These are phyloP conservation scores for Rhexocercosporidium sp. DNA, from an alignment of 2,329 filamentous ascomycete species.

Conservation along the genomic window DNA sequence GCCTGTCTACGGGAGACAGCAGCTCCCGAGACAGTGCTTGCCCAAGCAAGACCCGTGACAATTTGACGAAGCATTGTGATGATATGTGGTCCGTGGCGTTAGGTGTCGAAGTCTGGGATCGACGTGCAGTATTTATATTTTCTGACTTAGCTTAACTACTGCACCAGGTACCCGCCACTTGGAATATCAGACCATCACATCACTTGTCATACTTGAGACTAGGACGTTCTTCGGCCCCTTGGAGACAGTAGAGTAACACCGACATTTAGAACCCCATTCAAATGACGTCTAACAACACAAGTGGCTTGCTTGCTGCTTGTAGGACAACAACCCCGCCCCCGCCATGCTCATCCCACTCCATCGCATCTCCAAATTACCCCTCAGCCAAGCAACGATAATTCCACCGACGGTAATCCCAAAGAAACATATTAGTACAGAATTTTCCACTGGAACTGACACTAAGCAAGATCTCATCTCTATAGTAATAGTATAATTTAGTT, in stretches of 20 bases:
- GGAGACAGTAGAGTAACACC: background rate
- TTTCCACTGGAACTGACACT: too few species aligned
- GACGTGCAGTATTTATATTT: background rate
- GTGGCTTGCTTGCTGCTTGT: background rate
- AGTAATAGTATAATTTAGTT: too few species aligned
- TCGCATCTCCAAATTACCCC: background rate
- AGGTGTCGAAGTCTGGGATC: too few species aligned
- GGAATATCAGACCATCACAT: background rate
- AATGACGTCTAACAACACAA: background rate
- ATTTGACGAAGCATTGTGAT: slow-evolving; percentile 4
- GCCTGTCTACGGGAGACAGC: slow-evolving; percentile 1
- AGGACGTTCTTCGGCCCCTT: slow-evolving; percentile 3
- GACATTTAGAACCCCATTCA: background rate
- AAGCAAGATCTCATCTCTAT: too few species aligned
- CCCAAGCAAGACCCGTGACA: slow-evolving; percentile 8
- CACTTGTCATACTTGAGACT: background rate
- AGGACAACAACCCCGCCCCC: background rate
- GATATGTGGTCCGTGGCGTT: background rate
- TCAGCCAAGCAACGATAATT: background rate
- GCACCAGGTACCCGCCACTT: background rate
- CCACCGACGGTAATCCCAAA: background rate
- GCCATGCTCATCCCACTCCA: background rate
- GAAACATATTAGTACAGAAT: too few species aligned
- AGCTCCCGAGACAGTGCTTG: background rate
- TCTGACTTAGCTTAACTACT: background rate